phyloP scores from a whole-genome alignment of 768 basidiomycete genomes.

The Mycena galericulata region DNA sequence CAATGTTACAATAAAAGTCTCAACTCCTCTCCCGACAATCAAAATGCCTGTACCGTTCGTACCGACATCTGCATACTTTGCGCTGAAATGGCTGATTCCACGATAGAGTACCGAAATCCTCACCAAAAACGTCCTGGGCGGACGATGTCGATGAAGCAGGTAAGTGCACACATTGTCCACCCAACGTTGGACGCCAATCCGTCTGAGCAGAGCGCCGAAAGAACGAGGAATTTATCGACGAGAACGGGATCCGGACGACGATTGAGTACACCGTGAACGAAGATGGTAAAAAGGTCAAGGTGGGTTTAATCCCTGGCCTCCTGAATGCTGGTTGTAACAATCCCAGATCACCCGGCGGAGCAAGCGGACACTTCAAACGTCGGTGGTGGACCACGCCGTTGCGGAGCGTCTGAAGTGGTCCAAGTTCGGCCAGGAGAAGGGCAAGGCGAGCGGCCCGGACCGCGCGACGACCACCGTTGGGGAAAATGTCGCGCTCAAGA shows the following conservation, averaged over 20 bases:
- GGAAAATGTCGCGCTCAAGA: constrained; percentile 60
- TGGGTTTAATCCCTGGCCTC: constrained; percentile 43
- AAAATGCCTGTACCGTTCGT: constrained; percentile 21
- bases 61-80: no score
- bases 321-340: not conserved
- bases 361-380: constrained; percentile 88
- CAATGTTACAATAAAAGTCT: no score
- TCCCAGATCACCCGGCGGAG: constrained; percentile 87
- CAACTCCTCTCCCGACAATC: not conserved
- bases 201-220: constrained; percentile 66
- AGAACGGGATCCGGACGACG: constrained; percentile 89
- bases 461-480: constrained; percentile 94
- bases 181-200: not conserved
- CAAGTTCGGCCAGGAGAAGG: constrained; percentile 94
- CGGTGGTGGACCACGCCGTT: constrained; percentile 92
- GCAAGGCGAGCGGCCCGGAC: constrained; percentile 90
- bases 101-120: constrained; percentile 37
- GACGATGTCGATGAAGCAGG: constrained; percentile 25
- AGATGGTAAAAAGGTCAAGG: constrained; percentile 96
- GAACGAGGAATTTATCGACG: constrained; percentile 80
- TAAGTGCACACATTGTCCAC: not conserved
- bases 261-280: constrained; percentile 89
- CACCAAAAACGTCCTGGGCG: constrained; percentile 85
- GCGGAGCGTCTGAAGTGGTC: constrained; percentile 94
- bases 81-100: not conserved